These are phyloP conservation scores for Acanthamoeba pearcei DNA, from an alignment of 208 protist genomes.

Conservation along the genomic window DNA sequence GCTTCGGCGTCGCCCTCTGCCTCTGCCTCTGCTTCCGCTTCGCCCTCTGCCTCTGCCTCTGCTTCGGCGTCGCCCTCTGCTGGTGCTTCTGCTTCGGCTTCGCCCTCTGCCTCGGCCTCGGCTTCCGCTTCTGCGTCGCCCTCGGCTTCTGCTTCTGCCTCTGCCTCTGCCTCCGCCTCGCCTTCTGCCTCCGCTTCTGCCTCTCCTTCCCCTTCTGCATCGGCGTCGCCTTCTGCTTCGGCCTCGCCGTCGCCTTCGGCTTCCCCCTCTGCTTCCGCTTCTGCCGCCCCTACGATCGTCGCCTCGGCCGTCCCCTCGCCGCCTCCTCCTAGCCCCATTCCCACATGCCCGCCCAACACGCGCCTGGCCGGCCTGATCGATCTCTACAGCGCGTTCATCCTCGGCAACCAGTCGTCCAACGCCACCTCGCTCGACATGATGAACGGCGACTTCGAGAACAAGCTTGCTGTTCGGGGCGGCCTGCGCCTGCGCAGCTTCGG, in stretches of 20 bases:
- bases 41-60: neutral
- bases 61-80: neutral
- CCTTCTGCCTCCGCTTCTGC: neutral
- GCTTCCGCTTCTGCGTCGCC: neutral
- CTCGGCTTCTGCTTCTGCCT: neutral
- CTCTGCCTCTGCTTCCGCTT: neutral
- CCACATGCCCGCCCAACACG: constrained; percentile 33
- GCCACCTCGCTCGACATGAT: neutral
- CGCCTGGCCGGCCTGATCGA: neutral
- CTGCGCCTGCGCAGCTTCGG: constrained; percentile 27
- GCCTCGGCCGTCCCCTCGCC: neutral
- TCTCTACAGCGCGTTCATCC: constrained; percentile 8
- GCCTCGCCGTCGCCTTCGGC: neutral
- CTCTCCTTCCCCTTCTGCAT: neutral
- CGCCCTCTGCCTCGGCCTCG: neutral
- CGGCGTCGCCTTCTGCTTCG: neutral
- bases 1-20: no score
- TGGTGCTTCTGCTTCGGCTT: neutral
- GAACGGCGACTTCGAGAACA: constrained; percentile 12
- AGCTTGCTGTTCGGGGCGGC: neutral
- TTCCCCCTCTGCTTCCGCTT: constrained; percentile 1
- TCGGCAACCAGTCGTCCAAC: constrained; percentile 23
- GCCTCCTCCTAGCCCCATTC: neutral
- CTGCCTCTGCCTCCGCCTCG: neutral
- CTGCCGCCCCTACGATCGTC: neutral